Conservation (phyloP, 202 grass and related monocot species). For the Carex arenaria region DNA sequence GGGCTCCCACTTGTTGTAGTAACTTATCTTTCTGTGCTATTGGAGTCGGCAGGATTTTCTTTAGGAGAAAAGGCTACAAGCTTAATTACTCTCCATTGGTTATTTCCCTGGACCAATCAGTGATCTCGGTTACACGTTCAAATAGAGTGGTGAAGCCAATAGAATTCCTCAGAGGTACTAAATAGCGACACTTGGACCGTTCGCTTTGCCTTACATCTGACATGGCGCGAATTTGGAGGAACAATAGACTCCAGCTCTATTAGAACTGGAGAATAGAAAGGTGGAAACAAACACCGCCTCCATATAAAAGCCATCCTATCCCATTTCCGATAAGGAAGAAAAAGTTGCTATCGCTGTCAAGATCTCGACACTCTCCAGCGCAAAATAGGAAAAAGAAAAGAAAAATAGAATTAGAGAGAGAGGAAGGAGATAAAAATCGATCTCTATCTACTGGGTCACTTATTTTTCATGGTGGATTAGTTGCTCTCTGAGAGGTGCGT, state of each 20-base stretch:
- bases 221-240: background rate
- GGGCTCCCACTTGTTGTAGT: background rate
- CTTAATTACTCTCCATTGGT: background rate
- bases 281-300: conserved; percentile 31
- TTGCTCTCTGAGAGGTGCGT: background rate
- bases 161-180: background rate
- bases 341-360: conserved; percentile 1
- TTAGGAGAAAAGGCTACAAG: background rate
- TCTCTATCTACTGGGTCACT: background rate
- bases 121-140: background rate
- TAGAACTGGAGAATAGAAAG: conserved; percentile 11
- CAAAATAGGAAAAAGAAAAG: background rate
- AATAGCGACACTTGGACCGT: background rate
- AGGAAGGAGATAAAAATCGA: background rate
- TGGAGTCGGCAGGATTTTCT: background rate
- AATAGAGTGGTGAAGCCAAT: background rate
- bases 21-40: background rate
- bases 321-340: conserved; percentile 4
- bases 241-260: background rate
- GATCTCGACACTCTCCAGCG: conserved; percentile 22
- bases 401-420: conserved; percentile 6
- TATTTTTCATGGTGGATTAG: conserved; percentile 22
- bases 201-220: background rate
- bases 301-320: conserved; percentile 35
- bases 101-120: background rate